Percentiles rank a stretch among this genome's conserved stretches.
phyloP scores from a whole-genome alignment of 306 rosid genomes.

The Citrullus mucosospermus region DNA sequence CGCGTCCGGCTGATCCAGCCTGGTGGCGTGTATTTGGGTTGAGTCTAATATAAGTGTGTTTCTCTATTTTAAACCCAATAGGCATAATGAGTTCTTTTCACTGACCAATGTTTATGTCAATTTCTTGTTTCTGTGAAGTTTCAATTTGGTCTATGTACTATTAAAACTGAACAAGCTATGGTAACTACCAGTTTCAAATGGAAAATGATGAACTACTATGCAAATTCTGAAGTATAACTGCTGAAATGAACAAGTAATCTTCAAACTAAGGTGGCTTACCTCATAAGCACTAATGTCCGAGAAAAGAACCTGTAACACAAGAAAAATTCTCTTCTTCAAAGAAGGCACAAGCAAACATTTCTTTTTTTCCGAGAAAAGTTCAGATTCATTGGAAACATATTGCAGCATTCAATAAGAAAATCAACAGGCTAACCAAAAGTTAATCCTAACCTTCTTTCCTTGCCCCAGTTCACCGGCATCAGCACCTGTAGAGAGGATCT shows the following conservation, averaged over 20 bases:
- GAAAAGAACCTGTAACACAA: conserved; percentile 69
- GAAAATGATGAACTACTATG: not conserved
- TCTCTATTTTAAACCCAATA: not conserved
- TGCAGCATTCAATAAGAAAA: not conserved
- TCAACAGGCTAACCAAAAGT: not conserved
- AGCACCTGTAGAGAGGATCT: conserved; percentile 71
- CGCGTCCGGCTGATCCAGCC: not conserved
- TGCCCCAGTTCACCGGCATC: conserved; percentile 62
- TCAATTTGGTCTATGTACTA: not conserved
- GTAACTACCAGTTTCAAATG: not conserved
- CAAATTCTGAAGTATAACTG: not conserved
- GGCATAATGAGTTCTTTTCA: not conserved
- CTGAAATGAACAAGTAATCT: not conserved
- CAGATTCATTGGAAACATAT: not conserved
- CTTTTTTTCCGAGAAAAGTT: not conserved
- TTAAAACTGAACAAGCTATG: not conserved
- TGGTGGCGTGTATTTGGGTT: not conserved
- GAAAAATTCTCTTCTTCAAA: not conserved
- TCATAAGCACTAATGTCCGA: conserved; percentile 81
- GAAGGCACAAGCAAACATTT: not conserved
- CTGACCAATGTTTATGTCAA: not conserved
- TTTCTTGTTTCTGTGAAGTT: not conserved
- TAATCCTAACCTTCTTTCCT: conserved; percentile 55
- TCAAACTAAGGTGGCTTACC: conserved; percentile 26
- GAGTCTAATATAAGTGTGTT: not conserved